Base-by-base conservation (phyloP, 2,329 filamentous ascomycete genomes). In the Venturia asperata region DNA sequence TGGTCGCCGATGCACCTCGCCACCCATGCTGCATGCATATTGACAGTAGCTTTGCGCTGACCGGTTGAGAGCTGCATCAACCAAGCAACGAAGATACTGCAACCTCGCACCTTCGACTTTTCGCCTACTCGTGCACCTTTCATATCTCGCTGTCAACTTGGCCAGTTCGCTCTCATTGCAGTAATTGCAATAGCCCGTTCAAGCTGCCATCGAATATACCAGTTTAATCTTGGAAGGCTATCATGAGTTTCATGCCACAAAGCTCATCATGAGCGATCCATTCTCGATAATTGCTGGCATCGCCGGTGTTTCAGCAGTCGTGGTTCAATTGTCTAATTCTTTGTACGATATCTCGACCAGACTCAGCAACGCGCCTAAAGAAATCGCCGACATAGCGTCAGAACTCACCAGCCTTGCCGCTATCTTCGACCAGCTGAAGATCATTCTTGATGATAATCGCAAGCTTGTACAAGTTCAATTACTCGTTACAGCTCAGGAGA, bases 331-430 rank as follows among this genome's bases (percentile, higher is more conserved):
- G 41, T 63, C 61, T n/a, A 17, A 30, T 15, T 63, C 61, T 19
- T 42, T 63, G 21, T 63, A 63, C 21, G 61, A 63, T 21, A 63
- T 63, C n/a, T 63, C 61, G 13, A 63, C 49, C 21, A 39, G 24
- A 47, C 61, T 63, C 43, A 63, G 49, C 21, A 63, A n/a, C n/a
- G 61, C 61, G 21, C 61, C 61, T 9, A 63, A 63, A 37, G 61
- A 63, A 21, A 2, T 63, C 11, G 61, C 61, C n/a, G 61, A 63
- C 17, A 47, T 63, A 24, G 61, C 61, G 11, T 63, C 61, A 30
- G 61, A 63, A 17, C 41, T 63, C 11, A 6, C 61, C 21, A 15
- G 15, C 19, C 41, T 63, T 6, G 61, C 41, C 11, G 27, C 3
- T 15, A 49, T 63, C 21, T 47, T 63, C 42, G 41, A 63, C 1